These are phyloP conservation scores for Colletotrichum spinosum DNA, from an alignment of 2,329 filamentous ascomycete genomes.

Conservation along the genomic window DNA sequence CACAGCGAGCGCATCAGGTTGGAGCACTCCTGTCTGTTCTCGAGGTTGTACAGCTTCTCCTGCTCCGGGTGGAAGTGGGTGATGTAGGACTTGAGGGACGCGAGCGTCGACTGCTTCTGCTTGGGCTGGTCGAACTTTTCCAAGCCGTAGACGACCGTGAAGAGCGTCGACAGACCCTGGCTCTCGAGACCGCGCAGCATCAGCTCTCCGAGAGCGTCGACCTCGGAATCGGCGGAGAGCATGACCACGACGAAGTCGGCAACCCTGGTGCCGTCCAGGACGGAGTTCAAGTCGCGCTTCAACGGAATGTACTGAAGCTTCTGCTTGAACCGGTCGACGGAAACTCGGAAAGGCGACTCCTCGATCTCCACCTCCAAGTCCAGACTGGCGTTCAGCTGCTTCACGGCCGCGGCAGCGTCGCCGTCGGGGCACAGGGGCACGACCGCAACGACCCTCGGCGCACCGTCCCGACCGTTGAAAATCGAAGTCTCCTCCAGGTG, in stretches of 20 bases:
- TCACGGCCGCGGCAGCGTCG: constrained; percentile 75
- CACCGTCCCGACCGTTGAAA: constrained; percentile 88
- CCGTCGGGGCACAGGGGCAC: constrained; percentile 84
- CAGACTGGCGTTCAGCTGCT: constrained; percentile 79
- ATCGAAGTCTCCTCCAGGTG: constrained; percentile 82
- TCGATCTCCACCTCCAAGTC: constrained; percentile 78
- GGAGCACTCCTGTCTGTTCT: constrained; percentile 89
- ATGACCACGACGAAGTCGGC: constrained; percentile 94
- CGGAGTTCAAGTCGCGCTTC: constrained; percentile 78
- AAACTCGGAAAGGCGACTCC: constrained; percentile 71
- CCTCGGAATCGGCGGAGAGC: constrained; percentile 84
- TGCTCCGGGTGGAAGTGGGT: constrained; percentile 93
- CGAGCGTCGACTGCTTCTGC: constrained; percentile 78
- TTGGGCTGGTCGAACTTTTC: constrained; percentile 84
- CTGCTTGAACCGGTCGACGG: constrained; percentile 93
- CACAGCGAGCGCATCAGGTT: constrained; percentile 93
- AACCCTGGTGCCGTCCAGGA: constrained; percentile 85
- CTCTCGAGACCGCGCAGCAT: constrained; percentile 89
- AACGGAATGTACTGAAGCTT: constrained; percentile 87
- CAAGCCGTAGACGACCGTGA: constrained; percentile 84
- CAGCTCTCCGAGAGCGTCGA: constrained; percentile 85
- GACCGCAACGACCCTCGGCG: constrained; percentile 88
- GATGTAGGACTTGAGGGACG: constrained; percentile 91
- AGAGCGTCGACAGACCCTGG: constrained; percentile 93
- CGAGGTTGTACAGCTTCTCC: constrained; percentile 90